phyloP scores from a whole-genome alignment of 306 rosid genomes.

The Potentilla sterilis region DNA sequence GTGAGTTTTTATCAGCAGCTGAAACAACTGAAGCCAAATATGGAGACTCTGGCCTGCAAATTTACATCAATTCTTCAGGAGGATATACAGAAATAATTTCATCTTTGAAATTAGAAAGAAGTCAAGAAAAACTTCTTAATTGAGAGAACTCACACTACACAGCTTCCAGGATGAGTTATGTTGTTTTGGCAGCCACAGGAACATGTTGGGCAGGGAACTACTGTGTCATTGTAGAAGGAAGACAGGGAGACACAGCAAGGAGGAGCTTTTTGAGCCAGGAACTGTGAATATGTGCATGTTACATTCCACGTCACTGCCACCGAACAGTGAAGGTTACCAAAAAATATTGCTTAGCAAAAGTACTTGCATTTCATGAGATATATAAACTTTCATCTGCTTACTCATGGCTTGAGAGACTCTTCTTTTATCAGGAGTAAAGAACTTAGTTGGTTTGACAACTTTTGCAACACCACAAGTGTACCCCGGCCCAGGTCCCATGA shows the following conservation, averaged over 20 bases:
- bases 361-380: constrained; percentile 5
- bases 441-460: constrained; percentile 54
- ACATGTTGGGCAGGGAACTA: constrained; percentile 73
- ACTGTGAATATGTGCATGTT: constrained; percentile 83
- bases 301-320: constrained; percentile 94
- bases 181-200: constrained; percentile 75
- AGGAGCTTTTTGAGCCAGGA: constrained; percentile 70
- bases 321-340: constrained; percentile 14
- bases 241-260: constrained; percentile 89
- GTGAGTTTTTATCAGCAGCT: constrained; percentile 35
- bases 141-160: constrained; percentile 63
- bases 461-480: constrained; percentile 75
- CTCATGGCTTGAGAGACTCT: constrained; percentile 85
- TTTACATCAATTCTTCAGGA: background rate
- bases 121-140: constrained; percentile 14
- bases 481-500: constrained; percentile 84
- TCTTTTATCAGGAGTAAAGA: constrained; percentile 55
- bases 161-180: constrained; percentile 48
- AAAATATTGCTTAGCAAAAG: background rate
- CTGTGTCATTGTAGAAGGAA: constrained; percentile 73
- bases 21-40: constrained; percentile 61
- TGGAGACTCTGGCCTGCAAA: constrained; percentile 55
- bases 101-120: background rate
- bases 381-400: constrained; percentile 37
- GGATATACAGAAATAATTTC: constrained; percentile 3